Percentiles rank a stretch among this genome's conserved stretches.
phyloP scores from a whole-genome alignment of 2,329 filamentous ascomycete species.

The Metarhizium guizhouense region DNA sequence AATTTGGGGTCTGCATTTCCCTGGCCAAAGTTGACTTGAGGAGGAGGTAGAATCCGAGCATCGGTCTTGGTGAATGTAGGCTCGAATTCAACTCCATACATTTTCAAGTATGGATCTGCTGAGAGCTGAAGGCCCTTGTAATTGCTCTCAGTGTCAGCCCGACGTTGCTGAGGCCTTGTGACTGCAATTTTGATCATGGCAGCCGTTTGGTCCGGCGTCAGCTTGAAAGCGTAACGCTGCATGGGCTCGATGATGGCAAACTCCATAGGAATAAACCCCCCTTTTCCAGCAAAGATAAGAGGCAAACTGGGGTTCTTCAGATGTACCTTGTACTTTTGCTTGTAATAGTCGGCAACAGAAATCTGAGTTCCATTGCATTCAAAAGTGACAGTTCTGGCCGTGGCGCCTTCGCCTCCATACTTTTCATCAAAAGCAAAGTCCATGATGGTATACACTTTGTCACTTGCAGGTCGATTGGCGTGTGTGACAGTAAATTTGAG shows the following conservation, averaged over 20 bases:
- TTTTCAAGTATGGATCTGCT: constrained; percentile 59
- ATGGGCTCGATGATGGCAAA: constrained; percentile 41
- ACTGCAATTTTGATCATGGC: constrained; percentile 93
- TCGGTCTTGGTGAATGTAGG: constrained; percentile 54
- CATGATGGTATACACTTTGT: constrained; percentile 43
- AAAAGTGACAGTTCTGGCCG: constrained; percentile 48
- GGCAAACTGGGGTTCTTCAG: constrained; percentile 42
- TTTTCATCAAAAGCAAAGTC: constrained; percentile 38
- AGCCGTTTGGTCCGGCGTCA: constrained; percentile 57
- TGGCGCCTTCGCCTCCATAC: constrained; percentile 36
- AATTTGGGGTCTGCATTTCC: constrained; percentile 51
- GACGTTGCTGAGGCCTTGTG: constrained; percentile 62
- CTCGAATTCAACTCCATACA: constrained; percentile 67
- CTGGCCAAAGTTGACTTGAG: constrained; percentile 59
- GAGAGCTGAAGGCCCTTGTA: constrained; percentile 57
- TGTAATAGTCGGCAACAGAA: constrained; percentile 46
- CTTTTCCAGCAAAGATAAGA: constrained; percentile 46
- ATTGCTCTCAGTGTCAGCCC: constrained; percentile 46
- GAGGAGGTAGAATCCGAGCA: constrained; percentile 62
- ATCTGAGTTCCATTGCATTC: constrained; percentile 35
- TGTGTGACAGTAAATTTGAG: constrained; percentile 50
- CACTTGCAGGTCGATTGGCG: constrained; percentile 30
- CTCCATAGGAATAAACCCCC: constrained; percentile 53
- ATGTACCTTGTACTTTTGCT: constrained; percentile 41
- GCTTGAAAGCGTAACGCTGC: constrained; percentile 55